These are phyloP conservation scores for Monosporozyma aerobia DNA, from an alignment of 805 yeast species.

Conservation along the genomic window DNA sequence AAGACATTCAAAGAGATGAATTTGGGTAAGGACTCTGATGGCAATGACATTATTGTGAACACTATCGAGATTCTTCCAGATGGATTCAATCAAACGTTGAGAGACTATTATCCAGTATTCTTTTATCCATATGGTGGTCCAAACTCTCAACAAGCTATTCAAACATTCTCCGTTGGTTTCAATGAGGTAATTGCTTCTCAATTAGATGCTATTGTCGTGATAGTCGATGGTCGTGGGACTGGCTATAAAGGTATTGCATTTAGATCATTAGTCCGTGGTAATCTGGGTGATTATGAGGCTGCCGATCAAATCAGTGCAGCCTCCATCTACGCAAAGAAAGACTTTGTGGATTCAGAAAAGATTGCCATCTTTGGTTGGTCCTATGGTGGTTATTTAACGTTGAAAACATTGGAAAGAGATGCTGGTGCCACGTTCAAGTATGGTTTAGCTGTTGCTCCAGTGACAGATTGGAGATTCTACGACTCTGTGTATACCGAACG, in stretches of 20 bases:
- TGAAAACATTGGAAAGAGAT: slow-evolving; percentile 81
- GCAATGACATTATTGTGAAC: slow-evolving; percentile 45
- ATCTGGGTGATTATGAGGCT: slow-evolving; percentile 74
- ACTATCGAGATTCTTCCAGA: slow-evolving; percentile 71
- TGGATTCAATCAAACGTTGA: slow-evolving; percentile 44
- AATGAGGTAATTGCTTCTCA: slow-evolving; percentile 71
- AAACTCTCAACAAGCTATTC: slow-evolving; percentile 73
- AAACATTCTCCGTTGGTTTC: slow-evolving; percentile 52
- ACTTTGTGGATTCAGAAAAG: slow-evolving; percentile 56
- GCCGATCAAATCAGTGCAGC: slow-evolving; percentile 85
- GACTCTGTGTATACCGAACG: slow-evolving; percentile 93
- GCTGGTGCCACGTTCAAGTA: slow-evolving; percentile 64
- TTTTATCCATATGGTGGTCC: slow-evolving; percentile 96
- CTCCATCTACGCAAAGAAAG: slow-evolving; percentile 48
- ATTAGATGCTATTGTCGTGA: slow-evolving; percentile 75
- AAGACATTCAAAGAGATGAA: slow-evolving; percentile 43
- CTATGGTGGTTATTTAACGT: slow-evolving; percentile 89
- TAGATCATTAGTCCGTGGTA: slow-evolving; percentile 72
- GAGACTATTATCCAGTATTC: slow-evolving; percentile 67
- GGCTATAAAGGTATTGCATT: slow-evolving; percentile 77
- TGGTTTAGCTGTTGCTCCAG: slow-evolving; percentile 97
- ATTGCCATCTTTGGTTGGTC: slow-evolving; percentile 98
- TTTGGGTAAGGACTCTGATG: slow-evolving; percentile 41
- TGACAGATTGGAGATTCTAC: slow-evolving; percentile 85
- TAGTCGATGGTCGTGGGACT: slow-evolving; percentile 96